phyloP scores from a whole-genome alignment of 225 moss, liverwort and hornwort species.

The Straminergon stramineum region DNA sequence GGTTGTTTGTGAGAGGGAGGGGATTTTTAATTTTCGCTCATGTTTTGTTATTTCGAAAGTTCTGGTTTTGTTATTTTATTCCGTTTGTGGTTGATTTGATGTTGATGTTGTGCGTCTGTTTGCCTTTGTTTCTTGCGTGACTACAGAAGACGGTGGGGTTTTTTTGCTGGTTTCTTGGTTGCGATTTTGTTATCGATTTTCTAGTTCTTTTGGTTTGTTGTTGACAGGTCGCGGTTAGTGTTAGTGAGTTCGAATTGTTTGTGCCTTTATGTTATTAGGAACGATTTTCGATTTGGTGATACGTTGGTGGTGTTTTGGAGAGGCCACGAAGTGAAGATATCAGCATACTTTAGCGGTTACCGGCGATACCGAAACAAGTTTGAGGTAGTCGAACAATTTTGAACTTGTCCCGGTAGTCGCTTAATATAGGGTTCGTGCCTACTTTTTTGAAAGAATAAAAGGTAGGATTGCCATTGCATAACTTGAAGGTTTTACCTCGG shows the following conservation, averaged over 20 bases:
- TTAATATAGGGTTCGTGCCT: background rate
- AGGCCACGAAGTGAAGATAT: background rate
- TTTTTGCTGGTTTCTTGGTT: background rate
- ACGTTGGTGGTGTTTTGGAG: background rate
- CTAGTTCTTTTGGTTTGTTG: background rate
- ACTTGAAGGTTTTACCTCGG: background rate
- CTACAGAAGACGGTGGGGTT: background rate
- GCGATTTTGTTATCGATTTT: background rate
- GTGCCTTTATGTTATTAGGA: background rate
- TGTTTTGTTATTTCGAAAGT: background rate
- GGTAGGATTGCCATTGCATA: background rate
- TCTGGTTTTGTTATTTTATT: background rate
- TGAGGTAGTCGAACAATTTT: background rate
- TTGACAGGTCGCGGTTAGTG: background rate
- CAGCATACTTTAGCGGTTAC: background rate
- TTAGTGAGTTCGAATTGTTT: background rate
- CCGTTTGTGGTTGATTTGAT: background rate
- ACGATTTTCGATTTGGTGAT: background rate
- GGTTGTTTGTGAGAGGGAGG: background rate
- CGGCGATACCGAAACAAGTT: background rate
- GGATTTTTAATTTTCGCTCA: background rate
- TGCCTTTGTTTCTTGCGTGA: background rate
- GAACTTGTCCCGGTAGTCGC: background rate
- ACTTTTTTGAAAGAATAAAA: background rate
- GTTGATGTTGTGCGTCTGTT: background rate